Base-by-base conservation (phyloP, 2,329 filamentous ascomycete genomes). In the Ophiosphaerella korrae region DNA sequence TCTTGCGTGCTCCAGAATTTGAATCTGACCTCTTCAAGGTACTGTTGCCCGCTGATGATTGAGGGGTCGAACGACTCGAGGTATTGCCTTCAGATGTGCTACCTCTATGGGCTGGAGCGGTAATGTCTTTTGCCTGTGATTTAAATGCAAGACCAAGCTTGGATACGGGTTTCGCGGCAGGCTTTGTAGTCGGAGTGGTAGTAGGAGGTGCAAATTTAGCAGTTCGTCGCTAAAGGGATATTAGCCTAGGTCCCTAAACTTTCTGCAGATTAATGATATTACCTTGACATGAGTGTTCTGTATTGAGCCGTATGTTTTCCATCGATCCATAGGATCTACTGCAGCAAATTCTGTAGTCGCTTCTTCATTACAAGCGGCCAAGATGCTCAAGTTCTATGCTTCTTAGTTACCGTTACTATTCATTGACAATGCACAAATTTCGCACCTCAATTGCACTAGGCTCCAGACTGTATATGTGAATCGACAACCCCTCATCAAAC, bases 381-480 rank as follows among this genome's bases (percentile, higher is more conserved):
- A 78, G 1, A 87, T 72, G 62, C 90, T 84, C 14, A 94, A 74
- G 66, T 79, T 73, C 67, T 93, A 82, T 69, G 77, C 7, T 43
- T 13, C 2, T 68, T 60, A 70, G 58, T 50, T 26, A 7, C 7
- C 5, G 21, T 32, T 13, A 16, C 24, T 64, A 35, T 84, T 86
- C 18, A 13, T 33, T 33, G 21, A 40, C 34, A 44, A 12, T 3
- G 36, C 21, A 16, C 7, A 24, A 16, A 6, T n/a, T 31, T 47
- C 70, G 35, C 74, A 84, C 87, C 72, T 87, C 88, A 13, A 92
- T 78, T 1, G 86, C 82, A 33, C 85, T 82, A 1, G 89, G 82
- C 36, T 89, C 86, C 14, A 97, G 69, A 65, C 92, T 96, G 77
- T 97, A 97, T 37, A 97, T 77, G 63, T 97, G 91, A 52, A 96